Evolutionary conservation across 768 basidiomycete genomes (phyloP), one percentile per base, ranked within the genome.

Genomic region (Boletus reticuloceps): DNA sequence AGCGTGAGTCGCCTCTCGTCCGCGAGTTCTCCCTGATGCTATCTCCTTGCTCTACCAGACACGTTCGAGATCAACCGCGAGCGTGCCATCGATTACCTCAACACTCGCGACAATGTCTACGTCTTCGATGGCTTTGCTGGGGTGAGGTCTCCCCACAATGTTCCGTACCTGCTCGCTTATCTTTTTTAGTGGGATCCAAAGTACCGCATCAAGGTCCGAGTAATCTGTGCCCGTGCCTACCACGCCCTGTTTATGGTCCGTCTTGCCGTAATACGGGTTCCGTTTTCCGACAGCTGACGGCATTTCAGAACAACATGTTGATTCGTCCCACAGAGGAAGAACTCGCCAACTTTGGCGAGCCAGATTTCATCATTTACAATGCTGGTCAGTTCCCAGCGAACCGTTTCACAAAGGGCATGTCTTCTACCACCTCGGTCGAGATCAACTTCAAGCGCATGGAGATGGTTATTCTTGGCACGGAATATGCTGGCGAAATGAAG

Each of bases 361-460:
- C 97, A 43, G 97, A 99, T 69, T 99, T 99, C 74, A 97, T 94
- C 77, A 98, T 99, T 74, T 98, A 98, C 85, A 98, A 98, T 74
- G 97, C 97, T 44, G 97, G 97, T 60, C 95, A 98, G 73, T 98
- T 99, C 88, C 96, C 97, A 14, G 97, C 97, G 64, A 99, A 99
- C 74, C 90, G 97, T 42, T 98, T 98, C 83, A 99, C 97, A 57
- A 94, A 97, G 79, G 97, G 97, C 74, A 98, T 98, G 97, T 96
- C 93, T 58, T 97, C 94, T 11, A 92, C 94, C 31, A 98, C 97
- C 7, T 97, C 95, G 4, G 96, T 99, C 47, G 96, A 98, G 77
- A 93, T 99, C 80, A 99, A 99, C 84, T 98, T 99, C 77, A 97
- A 97, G 81, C 91, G 97, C 39, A 97, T 94, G 94, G 97, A 99